phyloP scores from a whole-genome alignment of 768 basidiomycete genomes.

The Tylopilus felleus region DNA sequence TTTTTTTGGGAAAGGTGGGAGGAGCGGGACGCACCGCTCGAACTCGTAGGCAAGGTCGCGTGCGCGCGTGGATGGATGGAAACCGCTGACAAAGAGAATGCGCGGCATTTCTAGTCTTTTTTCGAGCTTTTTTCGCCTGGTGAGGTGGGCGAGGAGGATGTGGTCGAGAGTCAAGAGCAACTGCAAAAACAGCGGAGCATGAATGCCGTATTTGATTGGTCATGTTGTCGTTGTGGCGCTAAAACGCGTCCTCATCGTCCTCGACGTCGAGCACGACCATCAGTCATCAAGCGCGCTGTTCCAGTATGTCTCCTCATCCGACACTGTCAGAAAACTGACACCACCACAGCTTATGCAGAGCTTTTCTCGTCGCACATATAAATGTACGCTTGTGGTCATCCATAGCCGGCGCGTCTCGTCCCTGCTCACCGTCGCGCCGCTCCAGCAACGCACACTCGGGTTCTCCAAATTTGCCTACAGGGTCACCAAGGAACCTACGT shows the following conservation, averaged over 20 bases:
- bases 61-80: conserved; percentile 78
- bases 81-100: conserved; percentile 85
- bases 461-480: conserved; percentile 34
- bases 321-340: not conserved
- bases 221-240: conserved; percentile 38
- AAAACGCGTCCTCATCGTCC: conserved; percentile 1
- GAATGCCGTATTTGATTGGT: conserved; percentile 27
- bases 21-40: conserved; percentile 57
- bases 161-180: conserved; percentile 24
- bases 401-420: conserved; percentile 15
- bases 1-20: not conserved
- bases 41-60: conserved; percentile 84
- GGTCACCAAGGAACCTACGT: conserved; percentile 40
- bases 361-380: conserved; percentile 10
- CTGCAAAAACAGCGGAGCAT: conserved; percentile 28
- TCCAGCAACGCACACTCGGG: conserved; percentile 18
- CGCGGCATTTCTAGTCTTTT: conserved; percentile 54
- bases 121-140: conserved; percentile 1
- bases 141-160: conserved; percentile 10
- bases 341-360: conserved; percentile 18
- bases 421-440: conserved; percentile 22
- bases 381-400: not conserved
- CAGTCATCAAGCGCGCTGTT: too few relatives aligned
- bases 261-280: conserved; percentile 3
- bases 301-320: not conserved